Conservation (phyloP, 805 yeast species). For the Lachancea fermentati region DNA sequence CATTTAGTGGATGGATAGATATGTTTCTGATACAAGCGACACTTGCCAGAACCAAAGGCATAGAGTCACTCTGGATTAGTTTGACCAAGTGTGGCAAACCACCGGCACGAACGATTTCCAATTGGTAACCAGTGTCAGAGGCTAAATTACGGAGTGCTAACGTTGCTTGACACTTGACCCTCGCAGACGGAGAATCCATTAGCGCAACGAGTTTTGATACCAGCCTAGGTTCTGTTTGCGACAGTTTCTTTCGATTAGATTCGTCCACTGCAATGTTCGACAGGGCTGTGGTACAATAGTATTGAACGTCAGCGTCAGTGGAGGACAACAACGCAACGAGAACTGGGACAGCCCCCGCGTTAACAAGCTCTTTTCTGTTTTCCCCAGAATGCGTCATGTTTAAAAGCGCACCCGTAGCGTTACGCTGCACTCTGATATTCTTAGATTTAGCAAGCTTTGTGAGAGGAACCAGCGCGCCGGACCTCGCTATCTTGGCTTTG, state of each 20-base stretch:
- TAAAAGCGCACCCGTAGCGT: slow-evolving; percentile 95
- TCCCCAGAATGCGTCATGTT: slow-evolving; percentile 98
- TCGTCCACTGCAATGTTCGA: slow-evolving; percentile 98
- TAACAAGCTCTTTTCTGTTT: slow-evolving; percentile 92
- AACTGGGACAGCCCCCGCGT: slow-evolving; percentile 98
- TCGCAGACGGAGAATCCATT: slow-evolving; percentile 89
- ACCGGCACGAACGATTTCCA: slow-evolving; percentile 92
- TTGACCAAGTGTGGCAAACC: slow-evolving; percentile 93
- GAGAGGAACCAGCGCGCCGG: slow-evolving; percentile 92
- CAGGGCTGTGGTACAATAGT: slow-evolving; percentile 95
- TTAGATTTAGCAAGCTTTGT: slow-evolving; percentile 91
- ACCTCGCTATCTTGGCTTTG: slow-evolving; percentile 90
- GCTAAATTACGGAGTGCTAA: slow-evolving; percentile 93
- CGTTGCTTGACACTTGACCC: slow-evolving; percentile 98
- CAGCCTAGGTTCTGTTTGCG: slow-evolving; percentile 88
- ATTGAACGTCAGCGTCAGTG: slow-evolving; percentile 93
- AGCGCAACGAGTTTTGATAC: slow-evolving; percentile 81
- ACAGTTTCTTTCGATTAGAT: slow-evolving; percentile 75
- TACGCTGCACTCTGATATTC: slow-evolving; percentile 94
- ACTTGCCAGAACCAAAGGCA: slow-evolving; percentile 89
- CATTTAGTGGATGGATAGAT: slow-evolving; percentile 94
- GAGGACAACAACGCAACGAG: slow-evolving; percentile 80
- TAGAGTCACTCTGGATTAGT: slow-evolving; percentile 80
- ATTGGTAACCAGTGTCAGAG: slow-evolving; percentile 90
- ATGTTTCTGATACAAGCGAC: slow-evolving; percentile 98